Evolutionary conservation across 345 rosid species (phyloP), one percentile per base, ranked within the genome.

Genomic region (Citrus medica): DNA sequence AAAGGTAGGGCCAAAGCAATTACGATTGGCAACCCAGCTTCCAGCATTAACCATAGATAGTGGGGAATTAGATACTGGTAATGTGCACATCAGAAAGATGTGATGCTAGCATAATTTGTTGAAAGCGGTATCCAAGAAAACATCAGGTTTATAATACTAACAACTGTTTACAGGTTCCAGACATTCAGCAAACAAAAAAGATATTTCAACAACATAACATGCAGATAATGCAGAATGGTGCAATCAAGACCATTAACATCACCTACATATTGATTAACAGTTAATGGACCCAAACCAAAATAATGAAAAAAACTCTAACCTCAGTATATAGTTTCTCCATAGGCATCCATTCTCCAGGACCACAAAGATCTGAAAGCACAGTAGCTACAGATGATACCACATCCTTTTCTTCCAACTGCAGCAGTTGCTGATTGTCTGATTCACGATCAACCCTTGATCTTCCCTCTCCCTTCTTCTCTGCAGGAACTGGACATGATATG

Each of bases 331-430:
- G 98, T 84, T 87, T 92, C 83, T 92, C 97, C 99, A 96, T 94
- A 12, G 99, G 89, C 98, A 96, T 96, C 99, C 99, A 96, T 55
- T 96, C 98, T 74, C 99, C 98, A 19, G 99, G 99, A 59, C 99
- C 99, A 85, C 99, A 96, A 63, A 92, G 88, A 87, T 96, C 98
- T 5, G 99, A 96, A 46, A 96, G 94, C 84, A 92, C 98, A 33
- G 97, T 96, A 30, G 99, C 98, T 55, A 94, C 99, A 79, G 98
- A 96, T 71, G 99, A 96, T 24, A 96, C 99, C 38, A 96, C 99
- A 83, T 96, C 98, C 88, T 94, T 96, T 74, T 96, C 99, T 82
- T 96, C 99, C 79, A 94, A 84, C 84, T 84, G 98, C 83, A 94
- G 79, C 84, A 94, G 91, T 74, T 91, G 98, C 78, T 90, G 98